A percentile compares a stretch with the other conserved stretches of the same genome.
These are phyloP conservation scores for Cucurbita pepo DNA, from an alignment of 306 rosid species.

Conservation along the genomic window DNA sequence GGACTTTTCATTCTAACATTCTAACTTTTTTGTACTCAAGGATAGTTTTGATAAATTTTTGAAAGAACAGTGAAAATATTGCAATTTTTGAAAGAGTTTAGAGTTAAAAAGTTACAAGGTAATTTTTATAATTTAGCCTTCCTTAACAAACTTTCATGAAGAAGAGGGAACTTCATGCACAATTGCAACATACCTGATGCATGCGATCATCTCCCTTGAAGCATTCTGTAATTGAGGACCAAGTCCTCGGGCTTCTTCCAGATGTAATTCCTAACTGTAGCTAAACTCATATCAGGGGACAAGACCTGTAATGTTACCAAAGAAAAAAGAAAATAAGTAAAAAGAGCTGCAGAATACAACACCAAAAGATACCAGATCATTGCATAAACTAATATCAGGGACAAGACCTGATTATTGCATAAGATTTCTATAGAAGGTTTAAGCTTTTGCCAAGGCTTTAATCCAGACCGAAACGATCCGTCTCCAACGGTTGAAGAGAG, in stretches of 20 bases:
- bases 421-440: slow-evolving; percentile 85
- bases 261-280: slow-evolving; percentile 81
- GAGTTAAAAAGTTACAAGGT: no score
- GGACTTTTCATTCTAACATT: no score
- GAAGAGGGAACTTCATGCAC: background rate
- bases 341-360: slow-evolving; percentile 1
- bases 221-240: slow-evolving; percentile 71
- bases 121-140: background rate
- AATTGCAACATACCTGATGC: slow-evolving; percentile 13
- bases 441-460: slow-evolving; percentile 78
- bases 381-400: background rate
- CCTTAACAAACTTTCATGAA: no score
- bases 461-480: slow-evolving; percentile 71
- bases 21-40: background rate
- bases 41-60: no score
- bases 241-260: slow-evolving; percentile 96
- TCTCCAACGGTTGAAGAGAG: slow-evolving; percentile 49
- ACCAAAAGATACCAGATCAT: background rate
- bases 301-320: slow-evolving; percentile 35
- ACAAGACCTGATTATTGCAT: slow-evolving; percentile 52
- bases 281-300: slow-evolving; percentile 84
- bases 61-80: no score
- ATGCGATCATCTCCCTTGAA: slow-evolving; percentile 64
- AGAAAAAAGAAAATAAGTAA: slow-evolving; percentile 7
- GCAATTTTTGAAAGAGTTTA: no score